Base-by-base conservation (phyloP, 768 basidiomycete genomes). In the Lactifluus volemus region DNA sequence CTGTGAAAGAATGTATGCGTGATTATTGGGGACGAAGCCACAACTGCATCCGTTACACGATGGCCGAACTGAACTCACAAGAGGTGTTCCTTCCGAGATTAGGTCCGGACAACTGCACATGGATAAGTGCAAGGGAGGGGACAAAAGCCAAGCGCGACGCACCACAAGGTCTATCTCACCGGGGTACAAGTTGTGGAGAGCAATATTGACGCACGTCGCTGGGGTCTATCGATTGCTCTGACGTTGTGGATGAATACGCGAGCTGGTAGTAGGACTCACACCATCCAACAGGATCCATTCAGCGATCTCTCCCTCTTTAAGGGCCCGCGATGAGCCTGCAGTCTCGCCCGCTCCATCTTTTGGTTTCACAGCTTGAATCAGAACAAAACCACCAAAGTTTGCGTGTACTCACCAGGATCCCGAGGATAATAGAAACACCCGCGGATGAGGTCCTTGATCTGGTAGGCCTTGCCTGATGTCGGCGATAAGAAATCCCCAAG, bases 261-360 rank as follows among this genome's bases (percentile, higher is more conserved):
- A 19, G 36, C 34, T 47, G 59, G 25, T 10, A 60, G 25, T 10
- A 60, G 57, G 10, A 73, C 80, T 59, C 75, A 92, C 90, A 15
- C 89, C 90, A 61, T 92, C 89, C 6, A 97, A 75, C 29, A 98
- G 79, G 59, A 97, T 84, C 95, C 95, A 98, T 74, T 97, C 92
- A 29, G 83, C 87, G 55, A 86, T 75, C 74, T 95, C 93, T 41
- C 83, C 86, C 5, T 85, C 81, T 68, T 82, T 81, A 53, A 94
- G 71, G 5, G 87, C 84, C 58, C 95, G 77, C 21, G 88, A 76
- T 29, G 67, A 68, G 19, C 74, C 69, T 10, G 86, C 83, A 17
- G 74, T 81, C 67, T 95, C 92, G 0, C 94, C 92, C 39, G 72
- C 65, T 14, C 86, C 81, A 63, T 90, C 88, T 76, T 66, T 5